Percentiles rank a stretch among this genome's conserved stretches.
Evolutionary conservation across 2,329 filamentous ascomycete genomes (phyloP).

Genomic region (Monosporascus sp.): DNA sequence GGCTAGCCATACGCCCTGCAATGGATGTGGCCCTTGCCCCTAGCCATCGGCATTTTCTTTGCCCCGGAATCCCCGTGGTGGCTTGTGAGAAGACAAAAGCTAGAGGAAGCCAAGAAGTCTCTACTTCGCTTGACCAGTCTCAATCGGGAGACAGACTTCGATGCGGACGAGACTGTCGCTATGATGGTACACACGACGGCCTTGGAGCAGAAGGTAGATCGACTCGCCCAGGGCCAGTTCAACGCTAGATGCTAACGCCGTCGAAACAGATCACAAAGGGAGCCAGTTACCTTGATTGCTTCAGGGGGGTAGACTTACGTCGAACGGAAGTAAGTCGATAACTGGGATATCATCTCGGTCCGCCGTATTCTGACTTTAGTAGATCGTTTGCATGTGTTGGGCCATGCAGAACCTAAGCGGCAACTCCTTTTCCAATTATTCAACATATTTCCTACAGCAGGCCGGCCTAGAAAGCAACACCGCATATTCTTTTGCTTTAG

Average conservation of each 20-base stretch:
- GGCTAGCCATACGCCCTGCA: conserved; percentile 60
- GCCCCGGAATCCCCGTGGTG: conserved; percentile 71
- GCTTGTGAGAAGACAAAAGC: conserved; percentile 63
- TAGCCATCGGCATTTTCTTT: conserved; percentile 61
- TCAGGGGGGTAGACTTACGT: conserved; percentile 71
- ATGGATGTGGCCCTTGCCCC: conserved; percentile 72
- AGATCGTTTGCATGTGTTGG: conserved; percentile 61
- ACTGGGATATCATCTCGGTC: conserved; percentile 1
- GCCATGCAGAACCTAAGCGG: conserved; percentile 60
- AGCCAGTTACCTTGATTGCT: conserved; percentile 76
- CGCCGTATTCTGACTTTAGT: conserved; percentile 7
- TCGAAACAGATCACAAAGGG: conserved; percentile 59
- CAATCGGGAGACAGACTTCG: conserved; percentile 63
- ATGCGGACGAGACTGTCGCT: conserved; percentile 77
- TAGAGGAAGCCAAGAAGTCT: conserved; percentile 61
- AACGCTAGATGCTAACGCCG: conserved; percentile 3
- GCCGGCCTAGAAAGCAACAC: conserved; percentile 49
- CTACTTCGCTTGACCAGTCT: conserved; percentile 61
- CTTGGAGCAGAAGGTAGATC: conserved; percentile 56
- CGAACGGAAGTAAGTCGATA: conserved; percentile 63
- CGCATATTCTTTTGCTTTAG: conserved; percentile 58
- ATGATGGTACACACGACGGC: conserved; percentile 93
- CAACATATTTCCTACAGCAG: conserved; percentile 57
- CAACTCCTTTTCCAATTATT: conserved; percentile 62
- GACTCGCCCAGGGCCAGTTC: neutral